phyloP scores from a whole-genome alignment of 2,329 filamentous ascomycete genomes.

The Alternaria solani region DNA sequence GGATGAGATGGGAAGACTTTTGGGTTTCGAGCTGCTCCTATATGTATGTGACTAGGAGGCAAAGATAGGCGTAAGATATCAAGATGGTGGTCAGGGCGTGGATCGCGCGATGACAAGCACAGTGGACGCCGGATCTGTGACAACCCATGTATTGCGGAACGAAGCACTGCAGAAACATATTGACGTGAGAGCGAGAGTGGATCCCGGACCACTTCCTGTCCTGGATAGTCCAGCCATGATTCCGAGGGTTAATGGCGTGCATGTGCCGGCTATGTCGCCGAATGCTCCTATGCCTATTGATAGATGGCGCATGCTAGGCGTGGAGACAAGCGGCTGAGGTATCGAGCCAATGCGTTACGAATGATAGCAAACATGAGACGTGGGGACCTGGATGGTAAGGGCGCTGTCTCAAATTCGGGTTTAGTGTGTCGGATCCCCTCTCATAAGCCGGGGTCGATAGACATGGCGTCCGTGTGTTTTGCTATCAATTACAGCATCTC shows the following conservation, averaged over 20 bases:
- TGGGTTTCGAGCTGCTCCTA: constrained; percentile 38
- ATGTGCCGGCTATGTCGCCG: constrained; percentile 44
- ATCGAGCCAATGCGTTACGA: constrained; percentile 45
- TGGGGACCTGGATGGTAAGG: constrained; percentile 40
- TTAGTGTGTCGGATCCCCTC: constrained; percentile 50
- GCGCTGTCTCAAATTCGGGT: constrained; percentile 50
- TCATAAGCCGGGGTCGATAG: constrained; percentile 46
- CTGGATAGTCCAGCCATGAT: constrained; percentile 46
- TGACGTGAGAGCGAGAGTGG: constrained; percentile 52
- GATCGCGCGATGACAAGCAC: constrained; percentile 49
- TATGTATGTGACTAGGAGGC: constrained; percentile 46
- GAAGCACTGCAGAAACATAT: constrained; percentile 52
- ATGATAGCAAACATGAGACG: constrained; percentile 53
- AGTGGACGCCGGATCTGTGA: constrained; percentile 49
- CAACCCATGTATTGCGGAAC: constrained; percentile 51
- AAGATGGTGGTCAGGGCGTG: constrained; percentile 40
- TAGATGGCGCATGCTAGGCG: constrained; percentile 47
- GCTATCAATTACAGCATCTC: constrained; percentile 48
- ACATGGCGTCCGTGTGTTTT: constrained; percentile 40
- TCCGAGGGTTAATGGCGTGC: constrained; percentile 48
- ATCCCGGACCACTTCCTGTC: constrained; percentile 44
- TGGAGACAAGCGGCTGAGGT: constrained; percentile 44
- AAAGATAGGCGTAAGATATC: constrained; percentile 35
- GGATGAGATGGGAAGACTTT: constrained; percentile 29
- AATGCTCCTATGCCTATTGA: constrained; percentile 50